phyloP scores from a whole-genome alignment of 116 monocot genomes.

The Cymodocea nodosa region DNA sequence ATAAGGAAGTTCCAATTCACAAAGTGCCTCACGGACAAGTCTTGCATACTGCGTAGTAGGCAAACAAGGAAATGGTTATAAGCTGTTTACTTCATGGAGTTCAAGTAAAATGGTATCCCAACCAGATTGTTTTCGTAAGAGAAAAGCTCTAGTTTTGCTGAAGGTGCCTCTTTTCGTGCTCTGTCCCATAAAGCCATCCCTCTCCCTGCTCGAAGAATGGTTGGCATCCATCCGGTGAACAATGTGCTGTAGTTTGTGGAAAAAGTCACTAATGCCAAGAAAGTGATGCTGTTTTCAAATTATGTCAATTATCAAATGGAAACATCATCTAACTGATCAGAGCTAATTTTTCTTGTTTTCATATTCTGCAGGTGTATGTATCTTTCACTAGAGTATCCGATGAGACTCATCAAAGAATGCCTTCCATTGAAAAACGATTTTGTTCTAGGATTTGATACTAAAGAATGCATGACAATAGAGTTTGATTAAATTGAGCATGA shows the following conservation, averaged over 20 bases:
- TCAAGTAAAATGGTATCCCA: conserved; percentile 4
- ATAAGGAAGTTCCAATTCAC: conserved; percentile 85
- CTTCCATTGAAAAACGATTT: too few species aligned
- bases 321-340: too few species aligned
- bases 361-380: not conserved
- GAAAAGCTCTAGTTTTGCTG: conserved; percentile 59
- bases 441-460: too few species aligned
- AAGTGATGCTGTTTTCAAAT: not conserved
- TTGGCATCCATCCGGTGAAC: conserved; percentile 84
- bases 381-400: too few species aligned
- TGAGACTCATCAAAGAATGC: too few species aligned
- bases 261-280: not conserved
- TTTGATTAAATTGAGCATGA: too few species aligned
- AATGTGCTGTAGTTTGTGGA: conserved; percentile 42
- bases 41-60: conserved; percentile 42
- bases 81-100: too few species aligned
- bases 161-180: conserved; percentile 33
- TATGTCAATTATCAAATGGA: not conserved
- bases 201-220: conserved; percentile 73
- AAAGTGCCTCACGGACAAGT: conserved; percentile 79
- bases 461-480: too few species aligned
- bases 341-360: too few species aligned
- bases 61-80: not conserved
- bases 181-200: conserved; percentile 72
- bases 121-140: conserved; percentile 80